Evolutionary conservation across 2,329 filamentous ascomycete species (phyloP), one percentile per base, ranked within the genome.

Genomic region (Aspergillus udagawae): DNA sequence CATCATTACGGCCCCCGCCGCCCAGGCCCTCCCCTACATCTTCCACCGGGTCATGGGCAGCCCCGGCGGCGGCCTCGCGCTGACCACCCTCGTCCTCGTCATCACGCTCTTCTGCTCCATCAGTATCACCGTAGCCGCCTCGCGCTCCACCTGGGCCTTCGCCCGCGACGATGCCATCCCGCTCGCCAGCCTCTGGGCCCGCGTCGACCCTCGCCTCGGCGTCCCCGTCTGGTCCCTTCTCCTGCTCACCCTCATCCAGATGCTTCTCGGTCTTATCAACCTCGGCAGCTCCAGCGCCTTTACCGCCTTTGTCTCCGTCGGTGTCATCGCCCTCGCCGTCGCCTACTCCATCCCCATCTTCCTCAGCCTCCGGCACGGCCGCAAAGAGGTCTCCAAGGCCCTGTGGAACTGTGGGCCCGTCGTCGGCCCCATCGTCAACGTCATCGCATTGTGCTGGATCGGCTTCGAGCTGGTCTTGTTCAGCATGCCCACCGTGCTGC

Each of bases 301-400:
- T 63, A 79, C 74, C 0, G 79, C 79, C 1, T 81, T 82, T 55
- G 76, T 78, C 10, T 81, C 78, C 1, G 82, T 85, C 2, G 82
- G 82, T 3, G 82, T 85, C 20, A 82, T 85, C 53, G 81, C 78
- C 0, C 72, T 86, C 27, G 81, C 83, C 0, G 74, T 82, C 4
- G 80, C 78, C 0, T 86, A 86, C 58, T 80, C 78, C 0, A 82
- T 85, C 21, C 83, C 83, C 1, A 84, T 86, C 47, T 67, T 71
- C 8, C 75, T 84, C 60, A 83, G 78, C 48, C 65, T 84, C 21
- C 68, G 77, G 42, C 71, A 80, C 57, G 67, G 73, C 2, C 78
- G 81, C 1, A 66, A 61, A 8, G 80, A 81, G 57, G 81, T 83
- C 1, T 73, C 74, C 12, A 69, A 65, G n/a, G 81, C 81, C 1